Evolutionary conservation across 345 rosid species (phyloP).

Genomic region (Dipteronia dyeriana): DNA sequence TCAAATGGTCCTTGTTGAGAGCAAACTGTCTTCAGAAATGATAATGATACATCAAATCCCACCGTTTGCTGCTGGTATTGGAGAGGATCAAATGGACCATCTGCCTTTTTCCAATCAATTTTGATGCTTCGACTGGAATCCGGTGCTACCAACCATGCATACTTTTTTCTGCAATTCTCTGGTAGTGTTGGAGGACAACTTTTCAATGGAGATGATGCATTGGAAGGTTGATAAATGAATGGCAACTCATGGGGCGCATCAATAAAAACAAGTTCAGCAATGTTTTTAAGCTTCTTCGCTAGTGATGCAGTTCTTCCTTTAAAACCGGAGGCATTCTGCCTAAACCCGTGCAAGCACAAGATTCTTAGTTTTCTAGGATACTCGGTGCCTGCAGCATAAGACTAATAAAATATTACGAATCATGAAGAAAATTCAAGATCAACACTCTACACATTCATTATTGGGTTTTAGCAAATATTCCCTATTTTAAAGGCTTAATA

Average conservation of each 20-base stretch:
- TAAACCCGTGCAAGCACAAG: slow-evolving; percentile 93
- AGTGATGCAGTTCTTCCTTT: slow-evolving; percentile 94
- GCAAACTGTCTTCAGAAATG: slow-evolving; percentile 50
- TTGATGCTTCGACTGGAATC: slow-evolving; percentile 38
- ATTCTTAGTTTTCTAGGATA: slow-evolving; percentile 67
- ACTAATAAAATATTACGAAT: slow-evolving; percentile 11
- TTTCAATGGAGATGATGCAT: slow-evolving; percentile 28
- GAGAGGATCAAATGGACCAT: slow-evolving; percentile 66
- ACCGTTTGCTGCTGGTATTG: slow-evolving; percentile 84
- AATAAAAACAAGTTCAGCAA: slow-evolving; percentile 71
- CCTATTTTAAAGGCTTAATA: no score
- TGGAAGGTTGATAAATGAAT: slow-evolving; percentile 60
- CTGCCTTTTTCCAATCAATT: slow-evolving; percentile 57
- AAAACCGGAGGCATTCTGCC: slow-evolving; percentile 90
- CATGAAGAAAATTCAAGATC: background rate
- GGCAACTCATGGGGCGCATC: slow-evolving; percentile 88
- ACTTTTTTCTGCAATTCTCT: slow-evolving; percentile 66
- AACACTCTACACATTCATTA: background rate
- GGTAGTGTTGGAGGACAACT: slow-evolving; percentile 43
- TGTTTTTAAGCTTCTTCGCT: slow-evolving; percentile 83
- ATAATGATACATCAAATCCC: slow-evolving; percentile 62
- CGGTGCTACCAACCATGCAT: slow-evolving; percentile 81
- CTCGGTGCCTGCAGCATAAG: slow-evolving; percentile 33
- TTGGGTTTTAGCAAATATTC: no score
- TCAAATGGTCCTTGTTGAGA: slow-evolving; percentile 83